Conservation (phyloP, 2,329 filamentous ascomycete genomes). For the Blumeriella jaapii region DNA sequence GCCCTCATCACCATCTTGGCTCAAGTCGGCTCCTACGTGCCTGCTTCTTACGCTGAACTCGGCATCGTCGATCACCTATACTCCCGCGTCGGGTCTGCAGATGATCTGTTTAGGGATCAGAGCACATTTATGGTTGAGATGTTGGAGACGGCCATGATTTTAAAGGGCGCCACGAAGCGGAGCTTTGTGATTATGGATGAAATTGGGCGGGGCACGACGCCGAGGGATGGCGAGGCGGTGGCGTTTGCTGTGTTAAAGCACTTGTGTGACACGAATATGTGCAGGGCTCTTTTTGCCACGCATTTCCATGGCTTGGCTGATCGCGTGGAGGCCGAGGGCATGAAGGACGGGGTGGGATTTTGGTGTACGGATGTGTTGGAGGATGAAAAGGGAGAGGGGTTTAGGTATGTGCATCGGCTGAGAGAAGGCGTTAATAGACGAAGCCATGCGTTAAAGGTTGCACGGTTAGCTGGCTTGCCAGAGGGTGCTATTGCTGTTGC, state of each 20-base stretch:
- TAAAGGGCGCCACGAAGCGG: slow-evolving; percentile 69
- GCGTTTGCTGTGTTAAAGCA: slow-evolving; percentile 83
- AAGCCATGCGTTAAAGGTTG: slow-evolving; percentile 94
- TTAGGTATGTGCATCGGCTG: slow-evolving; percentile 78
- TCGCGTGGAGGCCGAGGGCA: slow-evolving; percentile 46
- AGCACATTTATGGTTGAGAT: slow-evolving; percentile 99
- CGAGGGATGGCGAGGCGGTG: slow-evolving; percentile 81
- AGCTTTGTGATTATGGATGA: slow-evolving; percentile 99
- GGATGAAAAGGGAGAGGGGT: slow-evolving; percentile 47
- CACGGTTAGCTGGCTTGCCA: slow-evolving; percentile 71
- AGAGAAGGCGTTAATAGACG: slow-evolving; percentile 70
- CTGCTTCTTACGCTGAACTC: slow-evolving; percentile 73
- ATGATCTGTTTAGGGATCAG: slow-evolving; percentile 88
- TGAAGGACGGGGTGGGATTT: slow-evolving; percentile 30
- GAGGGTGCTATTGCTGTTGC: slow-evolving; percentile 61
- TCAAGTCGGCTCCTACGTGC: slow-evolving; percentile 86
- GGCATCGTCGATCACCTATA: slow-evolving; percentile 95
- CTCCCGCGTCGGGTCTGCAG: slow-evolving; percentile 83
- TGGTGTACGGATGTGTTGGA: slow-evolving; percentile 90
- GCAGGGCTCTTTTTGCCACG: slow-evolving; percentile 81
- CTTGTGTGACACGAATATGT: slow-evolving; percentile 64
- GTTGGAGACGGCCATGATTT: slow-evolving; percentile 87
- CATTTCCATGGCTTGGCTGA: slow-evolving; percentile 85
- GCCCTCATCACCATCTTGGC: slow-evolving; percentile 89
- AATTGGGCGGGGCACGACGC: slow-evolving; percentile 87